Evolutionary conservation across 2,329 filamentous ascomycete species (phyloP), one percentile per base, ranked within the genome.

Genomic region (Akanthomyces lecanii): DNA sequence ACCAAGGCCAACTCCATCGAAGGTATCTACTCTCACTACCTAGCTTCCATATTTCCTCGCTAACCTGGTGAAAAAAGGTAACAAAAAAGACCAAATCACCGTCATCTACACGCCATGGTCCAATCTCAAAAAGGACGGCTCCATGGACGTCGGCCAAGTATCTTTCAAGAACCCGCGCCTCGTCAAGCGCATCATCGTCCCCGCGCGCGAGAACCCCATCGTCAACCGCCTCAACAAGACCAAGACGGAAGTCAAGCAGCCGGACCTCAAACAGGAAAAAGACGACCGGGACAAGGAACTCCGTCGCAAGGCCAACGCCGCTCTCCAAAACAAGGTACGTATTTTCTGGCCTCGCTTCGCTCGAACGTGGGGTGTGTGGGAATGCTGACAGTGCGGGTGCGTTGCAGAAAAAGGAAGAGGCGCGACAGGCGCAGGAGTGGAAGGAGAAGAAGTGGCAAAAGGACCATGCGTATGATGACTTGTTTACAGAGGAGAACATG

Each of bases 1-100:
- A 99, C 95, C 63, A 99, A 99, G 78, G 95, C 95, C 66, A 99
- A 99, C 78, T 97, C 92, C 63, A 99, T 99, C 70, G 95, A 99
- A 81, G 95, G 91, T 89, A 71, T 65, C 74, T 1, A 5, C 10
- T 6, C 5, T 66, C 61, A 25, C 53, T 48, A 33, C 12, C 44
- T 69, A 21, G 69, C 50, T 33, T 3, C 18, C 21, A 5, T n/a
- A 11, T 11, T 21, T 14, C 21, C 11, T 52, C 1, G 4, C 50
- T 53, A 25, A 23, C 6, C 28, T 30, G 28, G 28, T 30, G 6
- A 30, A 30, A 30, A 36, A 30, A 93, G 90, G 95, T 67, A 99
- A 99, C 81, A 99, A 99, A 78, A 98, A 97, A 76, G 94, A 98
- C 76, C 98, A 98, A 77, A 82, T 99, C 71, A 96, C 92, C 18